Percentiles rank a stretch among this genome's conserved stretches.
phyloP scores from a whole-genome alignment of 1,284 basidiomycete species.

The Trichosporon sp. region DNA sequence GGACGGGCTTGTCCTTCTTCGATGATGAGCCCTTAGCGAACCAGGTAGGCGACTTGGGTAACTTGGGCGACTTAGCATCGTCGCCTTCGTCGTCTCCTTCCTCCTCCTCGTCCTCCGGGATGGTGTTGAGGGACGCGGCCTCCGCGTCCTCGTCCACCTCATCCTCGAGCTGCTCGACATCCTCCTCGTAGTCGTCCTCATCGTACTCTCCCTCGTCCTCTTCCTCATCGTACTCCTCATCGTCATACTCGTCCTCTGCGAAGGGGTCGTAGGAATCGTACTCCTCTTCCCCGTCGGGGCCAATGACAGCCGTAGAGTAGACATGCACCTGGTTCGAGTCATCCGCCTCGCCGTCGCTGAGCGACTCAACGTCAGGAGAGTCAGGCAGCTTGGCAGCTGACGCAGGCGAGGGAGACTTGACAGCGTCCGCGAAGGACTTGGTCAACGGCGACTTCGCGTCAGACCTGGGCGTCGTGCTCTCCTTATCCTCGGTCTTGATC shows the following conservation, averaged over 20 bases:
- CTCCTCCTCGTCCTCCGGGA: slow-evolving; percentile 27
- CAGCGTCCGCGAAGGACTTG: not conserved
- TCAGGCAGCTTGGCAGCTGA: not conserved
- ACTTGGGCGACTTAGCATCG: slow-evolving; percentile 5
- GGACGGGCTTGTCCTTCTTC: not conserved
- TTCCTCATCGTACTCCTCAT: slow-evolving; percentile 22
- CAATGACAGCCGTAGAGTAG: not conserved
- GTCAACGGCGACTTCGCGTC: not conserved
- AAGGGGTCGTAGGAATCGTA: slow-evolving; percentile 10
- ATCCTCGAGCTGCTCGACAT: slow-evolving; percentile 20
- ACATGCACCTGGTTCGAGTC: not conserved
- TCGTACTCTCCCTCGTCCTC: slow-evolving; percentile 22
- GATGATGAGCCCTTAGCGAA: slow-evolving; percentile 10
- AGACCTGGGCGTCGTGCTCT: not conserved
- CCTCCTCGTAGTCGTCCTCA: slow-evolving; percentile 18
- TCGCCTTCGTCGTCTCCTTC: slow-evolving; percentile 12
- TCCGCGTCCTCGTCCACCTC: slow-evolving; percentile 19
- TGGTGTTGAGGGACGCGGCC: slow-evolving; percentile 23
- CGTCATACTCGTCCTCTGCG: slow-evolving; percentile 14
- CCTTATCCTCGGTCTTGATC: not conserved
- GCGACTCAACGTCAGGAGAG: not conserved
- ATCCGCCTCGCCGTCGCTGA: not conserved
- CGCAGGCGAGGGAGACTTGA: not conserved
- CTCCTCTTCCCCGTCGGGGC: not conserved
- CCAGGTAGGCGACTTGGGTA: slow-evolving; percentile 36